Base-by-base conservation (phyloP, 352 stramenopile species). In the Phytopythium chamaehyphon region DNA sequence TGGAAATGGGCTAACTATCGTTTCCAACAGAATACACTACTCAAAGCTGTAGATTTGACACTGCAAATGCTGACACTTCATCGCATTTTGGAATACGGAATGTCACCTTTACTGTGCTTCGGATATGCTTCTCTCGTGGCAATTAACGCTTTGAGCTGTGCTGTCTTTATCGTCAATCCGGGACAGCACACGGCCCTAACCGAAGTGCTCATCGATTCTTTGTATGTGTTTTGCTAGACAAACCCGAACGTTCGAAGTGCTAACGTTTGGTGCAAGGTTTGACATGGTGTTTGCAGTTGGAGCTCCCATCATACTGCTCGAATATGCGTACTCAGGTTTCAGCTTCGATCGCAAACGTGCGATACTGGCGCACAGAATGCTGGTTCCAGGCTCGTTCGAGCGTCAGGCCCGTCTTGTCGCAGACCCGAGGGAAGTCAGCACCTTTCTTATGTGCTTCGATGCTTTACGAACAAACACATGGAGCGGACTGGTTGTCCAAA, bases 251-350 rank as follows among this genome's bases (percentile, higher is more conserved):
- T n/a, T n/a, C 9, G 28, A 33, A 33, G 9, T 33, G n/a, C 28
- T 33, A 33, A 33, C 28, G 28, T 9, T 33, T 10, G 5, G 5
- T 33, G 5, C 28, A 33, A 49, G 39, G 10, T 55, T 55, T 31
- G 40, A 56, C 35, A 47, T 56, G 50, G 4, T 56, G 7, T 56
- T 56, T 22, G 50, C 50, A 7, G 50, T 56, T 21, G 50, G 40
- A 19, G 18, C 40, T 14, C 50, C 40, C 3, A 56, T 56, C 35
- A 18, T 43, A 21, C 36, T 56, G 18, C 40, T 56, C 2, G 16
- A 21, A 11, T 50, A 56, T 38, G 36, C 28, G 6, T 50, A 56
- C 19, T 35, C 18, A 3, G 19, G 48, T 42, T 56, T 56, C 33
- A 7, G 33, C 15, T 50, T 50, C 28, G 40, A 56, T 21, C 50